phyloP scores from a whole-genome alignment of 179 eudicot genomes.

The Silene noctiflora region DNA sequence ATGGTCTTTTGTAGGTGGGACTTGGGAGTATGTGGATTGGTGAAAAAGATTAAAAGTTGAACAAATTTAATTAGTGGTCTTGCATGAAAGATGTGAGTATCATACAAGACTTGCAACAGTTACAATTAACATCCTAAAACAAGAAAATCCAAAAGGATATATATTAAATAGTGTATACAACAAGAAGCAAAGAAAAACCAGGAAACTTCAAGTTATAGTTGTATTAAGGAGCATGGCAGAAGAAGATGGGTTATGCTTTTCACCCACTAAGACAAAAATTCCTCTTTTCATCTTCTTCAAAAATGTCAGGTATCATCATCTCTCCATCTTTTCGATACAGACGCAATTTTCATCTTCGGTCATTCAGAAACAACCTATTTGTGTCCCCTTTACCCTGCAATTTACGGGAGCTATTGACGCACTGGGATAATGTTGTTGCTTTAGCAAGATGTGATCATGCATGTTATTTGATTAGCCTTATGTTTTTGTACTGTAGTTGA shows the following conservation, averaged over 20 bases:
- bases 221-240: constrained; percentile 35
- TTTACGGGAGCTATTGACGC: no score
- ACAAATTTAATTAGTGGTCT: background rate
- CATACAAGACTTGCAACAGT: background rate
- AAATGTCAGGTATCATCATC: constrained; percentile 40
- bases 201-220: background rate
- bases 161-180: background rate
- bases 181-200: background rate
- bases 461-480: background rate
- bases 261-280: constrained; percentile 32
- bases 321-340: background rate
- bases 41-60: no score
- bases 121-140: constrained; percentile 5
- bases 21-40: background rate
- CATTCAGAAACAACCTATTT: background rate
- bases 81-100: background rate
- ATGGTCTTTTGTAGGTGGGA: background rate
- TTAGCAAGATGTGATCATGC: background rate
- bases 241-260: constrained; percentile 33
- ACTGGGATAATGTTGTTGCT: no score
- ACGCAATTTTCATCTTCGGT: background rate
- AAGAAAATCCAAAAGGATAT: background rate
- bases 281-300: constrained; percentile 45
- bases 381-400: no score
- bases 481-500: background rate